Percentiles rank a stretch among this genome's conserved stretches.
phyloP scores from a whole-genome alignment of 345 rosid genomes.

The Eucalyptus viminalis region DNA sequence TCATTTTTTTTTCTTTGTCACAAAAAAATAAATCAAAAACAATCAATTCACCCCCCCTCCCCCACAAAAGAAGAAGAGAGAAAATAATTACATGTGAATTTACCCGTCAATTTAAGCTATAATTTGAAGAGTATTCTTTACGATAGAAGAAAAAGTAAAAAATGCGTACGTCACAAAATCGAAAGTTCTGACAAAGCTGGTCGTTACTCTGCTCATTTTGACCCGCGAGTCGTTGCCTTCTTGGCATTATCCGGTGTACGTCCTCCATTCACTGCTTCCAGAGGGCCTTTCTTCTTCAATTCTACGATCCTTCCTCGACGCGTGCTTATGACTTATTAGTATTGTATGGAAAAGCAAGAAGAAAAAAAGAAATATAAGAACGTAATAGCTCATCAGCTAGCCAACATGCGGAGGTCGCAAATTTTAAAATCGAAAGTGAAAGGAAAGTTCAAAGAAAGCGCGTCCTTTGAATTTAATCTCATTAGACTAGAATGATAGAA shows the following conservation, averaged over 20 bases:
- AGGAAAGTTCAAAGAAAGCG: not conserved
- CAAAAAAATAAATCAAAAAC: too few relatives aligned
- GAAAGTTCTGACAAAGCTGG: too few relatives aligned
- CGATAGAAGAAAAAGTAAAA: too few relatives aligned
- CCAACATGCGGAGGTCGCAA: not conserved
- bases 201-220: not conserved
- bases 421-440: too few relatives aligned
- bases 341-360: not conserved
- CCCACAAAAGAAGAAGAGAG: too few relatives aligned
- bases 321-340: too few relatives aligned
- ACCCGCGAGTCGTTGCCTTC: not conserved
- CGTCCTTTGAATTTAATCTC: not conserved
- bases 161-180: not conserved
- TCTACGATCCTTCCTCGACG: not conserved
- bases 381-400: not conserved
- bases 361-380: not conserved
- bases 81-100: not conserved
- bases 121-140: not conserved
- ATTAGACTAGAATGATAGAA: too few relatives aligned
- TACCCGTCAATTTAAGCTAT: not conserved
- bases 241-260: not conserved
- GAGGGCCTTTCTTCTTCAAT: not conserved
- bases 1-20: not conserved
- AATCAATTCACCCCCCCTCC: not conserved
- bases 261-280: not conserved